Evolutionary conservation across 805 yeast genomes (phyloP).

Genomic region (Hanseniaspora valbyensis): DNA sequence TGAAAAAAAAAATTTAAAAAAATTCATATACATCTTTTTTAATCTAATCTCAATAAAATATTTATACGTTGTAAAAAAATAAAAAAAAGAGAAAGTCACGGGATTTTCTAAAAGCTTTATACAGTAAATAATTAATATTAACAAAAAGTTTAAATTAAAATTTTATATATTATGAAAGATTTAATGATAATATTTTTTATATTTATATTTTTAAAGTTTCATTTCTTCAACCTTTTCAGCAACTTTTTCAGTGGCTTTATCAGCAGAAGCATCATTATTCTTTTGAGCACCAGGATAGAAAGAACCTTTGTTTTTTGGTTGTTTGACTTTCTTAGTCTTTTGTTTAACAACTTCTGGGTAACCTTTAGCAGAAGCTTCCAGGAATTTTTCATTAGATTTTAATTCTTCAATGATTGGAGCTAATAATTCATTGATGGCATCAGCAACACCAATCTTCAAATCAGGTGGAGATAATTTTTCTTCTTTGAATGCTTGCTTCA

Average conservation of each 20-base stretch:
- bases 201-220: background rate
- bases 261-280: conserved; percentile 24
- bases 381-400: conserved; percentile 54
- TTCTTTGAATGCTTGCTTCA: conserved; percentile 60
- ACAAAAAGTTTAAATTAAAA: too few species aligned
- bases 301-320: conserved; percentile 80
- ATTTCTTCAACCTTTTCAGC: conserved; percentile 25
- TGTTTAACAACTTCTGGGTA: conserved; percentile 65
- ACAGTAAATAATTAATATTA: too few species aligned
- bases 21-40: too few species aligned
- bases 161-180: too few species aligned
- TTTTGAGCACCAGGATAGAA: conserved; percentile 62
- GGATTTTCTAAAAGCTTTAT: too few species aligned
- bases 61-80: too few species aligned
- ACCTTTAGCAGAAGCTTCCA: conserved; percentile 63
- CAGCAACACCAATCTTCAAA: conserved; percentile 83
- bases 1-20: too few species aligned
- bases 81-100: too few species aligned
- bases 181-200: background rate
- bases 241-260: conserved; percentile 30
- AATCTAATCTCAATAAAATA: too few species aligned
- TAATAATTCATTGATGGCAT: conserved; percentile 65
- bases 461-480: conserved; percentile 85
- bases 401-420: conserved; percentile 74
- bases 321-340: conserved; percentile 56